Evolutionary conservation across 192 early-diverging fungal genomes (phyloP), one percentile per base, ranked within the genome.

Genomic region (Geosiphon pyriformis): DNA sequence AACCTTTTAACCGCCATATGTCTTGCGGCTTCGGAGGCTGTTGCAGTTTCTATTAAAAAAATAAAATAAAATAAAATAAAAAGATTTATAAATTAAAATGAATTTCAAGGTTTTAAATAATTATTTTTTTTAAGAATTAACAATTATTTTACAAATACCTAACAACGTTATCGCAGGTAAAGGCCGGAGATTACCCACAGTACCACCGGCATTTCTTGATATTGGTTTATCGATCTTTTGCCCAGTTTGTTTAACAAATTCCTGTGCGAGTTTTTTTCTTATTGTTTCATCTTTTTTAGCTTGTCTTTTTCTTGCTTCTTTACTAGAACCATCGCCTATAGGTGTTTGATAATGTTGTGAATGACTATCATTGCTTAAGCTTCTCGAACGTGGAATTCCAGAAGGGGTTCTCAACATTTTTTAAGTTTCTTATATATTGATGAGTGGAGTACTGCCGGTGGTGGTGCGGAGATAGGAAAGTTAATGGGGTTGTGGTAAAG

Each of bases 251-350:
- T 72, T 57, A 57, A 74, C 70, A 78, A 90, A 76, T 51, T 90
- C 88, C 35, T 83, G 81, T 59, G 87, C 88, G 3, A 87, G 79
- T 76, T 87, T 90, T 74, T 90, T 88, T 61, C 88, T 83, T 61
- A 90, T 88, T 57, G 83, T 83, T 62, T 81, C 80, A 59, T 81
- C 80, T 51, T 81, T 81, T 22, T 75, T 70, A n/a, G 53, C 47
- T 68, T 78, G 76, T 56, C 80, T 61, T 49, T 78, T 76, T 33
- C 74, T 59, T 1, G 74, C 74, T 27, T 72, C 46, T 8, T 60
- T 30, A 42, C 10, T 55, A 20, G 53, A 20, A 23, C 27, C 37
- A 10, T 42, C 37, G 6, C 7, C 6, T 10, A 6, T 10, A 15
- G 37, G 15, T 10, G 37, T 10, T 42, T 42, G 37, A 10, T 10